These are phyloP conservation scores for Dendrobium officinale DNA, from an alignment of 106 monocot genomes.

Conservation along the genomic window DNA sequence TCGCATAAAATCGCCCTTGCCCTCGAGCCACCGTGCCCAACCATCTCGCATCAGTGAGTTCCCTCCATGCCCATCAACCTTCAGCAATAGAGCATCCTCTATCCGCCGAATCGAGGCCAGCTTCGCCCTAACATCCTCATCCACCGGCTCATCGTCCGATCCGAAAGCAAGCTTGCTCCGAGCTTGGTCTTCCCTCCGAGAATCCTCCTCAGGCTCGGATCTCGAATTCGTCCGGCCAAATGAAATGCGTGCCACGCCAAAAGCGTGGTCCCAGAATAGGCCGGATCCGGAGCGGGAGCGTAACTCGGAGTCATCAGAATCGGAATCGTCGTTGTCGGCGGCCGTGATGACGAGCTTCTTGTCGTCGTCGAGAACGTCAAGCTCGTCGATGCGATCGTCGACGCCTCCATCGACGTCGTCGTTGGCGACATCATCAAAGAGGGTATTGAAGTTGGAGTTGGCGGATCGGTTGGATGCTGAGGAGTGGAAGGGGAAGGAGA, in stretches of 20 bases:
- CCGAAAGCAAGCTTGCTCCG: slow-evolving; percentile 37
- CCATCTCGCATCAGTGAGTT: slow-evolving; percentile 46
- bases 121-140: slow-evolving; percentile 46
- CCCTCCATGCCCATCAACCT: slow-evolving; percentile 12
- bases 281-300: slow-evolving; percentile 5
- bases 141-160: slow-evolving; percentile 84
- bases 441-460: slow-evolving; percentile 1
- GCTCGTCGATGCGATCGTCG: slow-evolving; percentile 49
- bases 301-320: slow-evolving; percentile 10
- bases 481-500: slow-evolving; percentile 1
- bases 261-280: slow-evolving; percentile 70
- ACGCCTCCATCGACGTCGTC: slow-evolving; percentile 26
- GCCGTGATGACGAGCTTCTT: neutral
- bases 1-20: slow-evolving; percentile 72
- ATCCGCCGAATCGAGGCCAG: slow-evolving; percentile 47
- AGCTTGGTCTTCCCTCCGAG: neutral
- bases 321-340: slow-evolving; percentile 13
- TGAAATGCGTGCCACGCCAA: slow-evolving; percentile 52
- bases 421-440: slow-evolving; percentile 38
- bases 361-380: slow-evolving; percentile 36
- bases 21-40: slow-evolving; percentile 84
- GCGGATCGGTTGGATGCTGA: neutral
- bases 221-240: slow-evolving; percentile 30
- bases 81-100: slow-evolving; percentile 76
- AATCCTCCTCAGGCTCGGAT: neutral